These are phyloP conservation scores for Leptographium wingfieldii DNA, from an alignment of 2,329 filamentous ascomycete genomes.

Conservation along the genomic window DNA sequence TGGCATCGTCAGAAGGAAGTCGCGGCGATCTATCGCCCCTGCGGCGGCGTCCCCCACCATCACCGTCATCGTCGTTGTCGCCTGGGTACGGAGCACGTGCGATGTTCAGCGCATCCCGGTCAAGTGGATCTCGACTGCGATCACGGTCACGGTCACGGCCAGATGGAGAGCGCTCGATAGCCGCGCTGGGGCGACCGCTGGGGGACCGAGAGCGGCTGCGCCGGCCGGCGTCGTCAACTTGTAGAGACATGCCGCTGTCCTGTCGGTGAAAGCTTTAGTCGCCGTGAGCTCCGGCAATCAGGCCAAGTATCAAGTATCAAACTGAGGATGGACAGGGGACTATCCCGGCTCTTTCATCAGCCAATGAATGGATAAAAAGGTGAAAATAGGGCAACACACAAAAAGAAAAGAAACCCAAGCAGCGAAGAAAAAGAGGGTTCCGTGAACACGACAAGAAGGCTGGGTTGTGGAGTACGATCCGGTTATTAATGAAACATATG, in stretches of 20 bases:
- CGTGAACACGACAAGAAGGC: not conserved
- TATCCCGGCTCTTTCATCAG: not conserved
- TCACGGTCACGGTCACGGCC: conserved; percentile 20
- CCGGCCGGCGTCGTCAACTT: conserved; percentile 30
- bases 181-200: conserved; percentile 22
- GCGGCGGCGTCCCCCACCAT: conserved; percentile 17
- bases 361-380: not conserved
- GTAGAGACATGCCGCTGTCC: conserved; percentile 36
- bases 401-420: not conserved
- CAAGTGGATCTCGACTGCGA: conserved; percentile 16
- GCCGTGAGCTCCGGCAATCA: not conserved
- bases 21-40: conserved; percentile 12
- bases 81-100: conserved; percentile 33
- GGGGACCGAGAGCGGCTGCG: conserved; percentile 36
- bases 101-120: conserved; percentile 11
- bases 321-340: not conserved
- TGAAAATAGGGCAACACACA: not conserved
- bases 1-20: conserved; percentile 15
- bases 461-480: not conserved
- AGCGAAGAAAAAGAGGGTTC: not conserved
- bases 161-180: conserved; percentile 7
- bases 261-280: not conserved
- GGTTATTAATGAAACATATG: not conserved
- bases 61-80: conserved; percentile 19
- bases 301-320: not conserved